Evolutionary conservation across 2,329 filamentous ascomycete species (phyloP), one percentile per base, ranked within the genome.

Genomic region (Trichoderma polysporum): DNA sequence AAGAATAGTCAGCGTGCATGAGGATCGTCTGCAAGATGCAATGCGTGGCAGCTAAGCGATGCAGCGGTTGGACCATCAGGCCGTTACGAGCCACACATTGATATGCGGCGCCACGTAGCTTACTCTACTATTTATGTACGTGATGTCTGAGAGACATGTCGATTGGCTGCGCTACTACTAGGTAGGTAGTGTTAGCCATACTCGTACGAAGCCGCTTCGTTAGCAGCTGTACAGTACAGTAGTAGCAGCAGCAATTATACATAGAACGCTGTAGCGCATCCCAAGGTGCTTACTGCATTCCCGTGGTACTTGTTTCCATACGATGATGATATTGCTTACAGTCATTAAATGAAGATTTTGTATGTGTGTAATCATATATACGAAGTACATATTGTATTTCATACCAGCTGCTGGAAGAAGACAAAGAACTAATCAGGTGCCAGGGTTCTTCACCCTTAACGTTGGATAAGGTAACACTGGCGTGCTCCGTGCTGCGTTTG

Each of bases 31-130:
- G 59, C 47, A 39, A 52, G 59, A 62, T 62, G 59, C 39, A 60
- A 60, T 60, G 57, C 41, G 57, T 35, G 29, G 41, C 57, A 33
- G 31, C 33, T 35, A n/a, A 49, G 45, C 31, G 58, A 61, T 39
- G 58, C 45, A 25, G 33, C 31, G 29, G 33, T 31, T 52, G 33
- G 45, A 19, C 19, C 41, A 22, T 35, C 41, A 22, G 9, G 58
- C 19, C 13, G 22, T 63, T 31, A 63, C 60, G 60, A 63, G 60
- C 60, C 60, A 63, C 60, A 53, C 60, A 25, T 45, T 19, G 35
- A 53, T 45, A 63, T 63, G 60, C 60, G 29, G 60, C 60, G 60
- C 60, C 60, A 63, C 60, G 60, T 63, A 63, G 60, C 60, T 33
- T 29, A 29, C 17, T 12, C 13, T 41, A 17, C 47, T 41, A 41